Base-by-base conservation (phyloP, 805 yeast species). In the Wickerhamia fluorescens region DNA sequence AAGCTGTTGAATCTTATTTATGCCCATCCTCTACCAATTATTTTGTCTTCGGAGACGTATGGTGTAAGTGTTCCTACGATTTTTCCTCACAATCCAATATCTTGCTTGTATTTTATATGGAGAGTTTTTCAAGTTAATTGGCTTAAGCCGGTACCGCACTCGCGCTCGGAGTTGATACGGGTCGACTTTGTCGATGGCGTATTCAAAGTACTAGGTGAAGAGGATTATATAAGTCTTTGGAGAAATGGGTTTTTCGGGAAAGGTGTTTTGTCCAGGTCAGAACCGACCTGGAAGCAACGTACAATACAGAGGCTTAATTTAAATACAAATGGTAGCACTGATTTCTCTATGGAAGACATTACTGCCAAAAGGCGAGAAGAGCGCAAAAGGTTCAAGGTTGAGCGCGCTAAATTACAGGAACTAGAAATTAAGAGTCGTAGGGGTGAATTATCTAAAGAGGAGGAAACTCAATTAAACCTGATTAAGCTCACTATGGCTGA, bases 241-340 rank as follows among this genome's bases (percentile, higher is more conserved):
- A 55, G 64, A 11, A 69, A 69, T 41, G 98, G 98, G 1, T 92
- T 87, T 48, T 92, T 86, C 49, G 98, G 98, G 5, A 92, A 89
- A 47, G 98, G 97, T 2, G 71, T 73, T 3, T 58, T 87, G 25
- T 83, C 95, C 20, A 65, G 98, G 38, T 81, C 94, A 33, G 96
- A 92, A 48, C 95, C 98, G 0, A 74, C 95, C 0, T 92, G 97
- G 96, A 54, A 49, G 25, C 63, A 61, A n/a, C 65, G 96, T 30
- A 75, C 85, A 1, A 54, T 32, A 20, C 62, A 76, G 26, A 53
- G 85, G 23, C 55, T 82, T 15, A 68, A 70, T 9, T 45, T 72
- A 21, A 67, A 52, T 15, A 20, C 27, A 15, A 30, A 36, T 26
- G 19, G 20, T 33, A 15, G 29, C 28, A 25, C 35, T 15, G 20